Percentiles rank a stretch among this genome's conserved stretches.
phyloP scores from a whole-genome alignment of 495 filamentous ascomycete genomes.

The Penicillium soppii region DNA sequence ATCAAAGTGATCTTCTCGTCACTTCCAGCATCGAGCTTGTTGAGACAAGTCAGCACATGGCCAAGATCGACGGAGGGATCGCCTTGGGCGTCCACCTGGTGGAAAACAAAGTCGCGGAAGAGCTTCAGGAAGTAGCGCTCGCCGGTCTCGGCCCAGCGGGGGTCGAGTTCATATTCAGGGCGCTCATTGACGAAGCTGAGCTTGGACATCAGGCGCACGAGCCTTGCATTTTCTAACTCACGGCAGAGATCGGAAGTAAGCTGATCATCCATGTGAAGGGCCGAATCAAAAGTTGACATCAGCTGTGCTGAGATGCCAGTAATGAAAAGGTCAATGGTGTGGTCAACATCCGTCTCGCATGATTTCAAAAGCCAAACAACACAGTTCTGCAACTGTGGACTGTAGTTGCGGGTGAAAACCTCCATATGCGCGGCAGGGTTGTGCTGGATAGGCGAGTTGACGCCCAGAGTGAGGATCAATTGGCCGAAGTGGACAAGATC shows the following conservation, averaged over 20 bases:
- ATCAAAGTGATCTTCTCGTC: constrained; percentile 84
- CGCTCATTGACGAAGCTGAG: constrained; percentile 83
- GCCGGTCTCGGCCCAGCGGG: constrained; percentile 82
- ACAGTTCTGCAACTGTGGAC: constrained; percentile 67
- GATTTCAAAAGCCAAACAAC: constrained; percentile 72
- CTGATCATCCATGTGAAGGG: constrained; percentile 73
- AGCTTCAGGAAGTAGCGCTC: constrained; percentile 89
- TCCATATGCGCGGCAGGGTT: constrained; percentile 65
- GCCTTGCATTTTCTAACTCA: constrained; percentile 89
- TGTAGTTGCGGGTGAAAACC: constrained; percentile 69
- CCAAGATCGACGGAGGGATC: constrained; percentile 79
- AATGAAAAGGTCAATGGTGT: constrained; percentile 76
- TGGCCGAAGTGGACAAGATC: constrained; percentile 86
- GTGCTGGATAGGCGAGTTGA: constrained; percentile 58
- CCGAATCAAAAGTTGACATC: constrained; percentile 66
- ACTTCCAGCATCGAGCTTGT: constrained; percentile 86
- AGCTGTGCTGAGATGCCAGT: constrained; percentile 71
- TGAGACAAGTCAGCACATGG: constrained; percentile 79
- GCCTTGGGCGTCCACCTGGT: constrained; percentile 82
- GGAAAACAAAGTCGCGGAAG: constrained; percentile 96
- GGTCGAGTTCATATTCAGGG: constrained; percentile 73
- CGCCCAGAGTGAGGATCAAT: constrained; percentile 75
- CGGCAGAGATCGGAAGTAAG: constrained; percentile 64
- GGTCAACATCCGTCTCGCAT: constrained; percentile 48
- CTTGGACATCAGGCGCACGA: constrained; percentile 81